These are phyloP conservation scores for Gossypium rotundifolium DNA, from an alignment of 345 rosid species.

Conservation along the genomic window DNA sequence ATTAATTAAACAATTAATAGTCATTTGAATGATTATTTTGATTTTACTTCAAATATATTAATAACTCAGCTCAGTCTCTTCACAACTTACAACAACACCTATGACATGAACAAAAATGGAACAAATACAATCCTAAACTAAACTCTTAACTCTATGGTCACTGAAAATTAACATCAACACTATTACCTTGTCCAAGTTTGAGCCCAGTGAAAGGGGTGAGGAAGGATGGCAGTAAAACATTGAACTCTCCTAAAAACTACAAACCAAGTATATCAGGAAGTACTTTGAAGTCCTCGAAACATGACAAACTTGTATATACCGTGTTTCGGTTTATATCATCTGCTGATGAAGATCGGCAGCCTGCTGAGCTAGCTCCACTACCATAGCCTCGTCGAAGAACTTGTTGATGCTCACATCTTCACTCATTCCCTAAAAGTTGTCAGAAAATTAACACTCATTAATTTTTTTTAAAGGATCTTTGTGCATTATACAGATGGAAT, in stretches of 20 bases:
- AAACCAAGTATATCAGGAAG: not conserved
- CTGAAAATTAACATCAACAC: not conserved
- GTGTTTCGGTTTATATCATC: constrained; percentile 33
- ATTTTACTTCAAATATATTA: no score
- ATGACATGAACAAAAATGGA: no score
- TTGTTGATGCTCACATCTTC: constrained; percentile 84
- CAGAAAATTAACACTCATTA: constrained; percentile 40
- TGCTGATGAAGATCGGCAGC: constrained; percentile 72
- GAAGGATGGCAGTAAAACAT: not conserved
- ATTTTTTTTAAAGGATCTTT: constrained; percentile 15
- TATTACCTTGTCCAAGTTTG: not conserved
- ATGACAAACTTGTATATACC: not conserved
- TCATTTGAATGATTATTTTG: no score
- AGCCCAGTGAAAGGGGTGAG: not conserved
- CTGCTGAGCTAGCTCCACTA: constrained; percentile 74
- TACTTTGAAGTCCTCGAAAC: not conserved
- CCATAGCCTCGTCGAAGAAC: constrained; percentile 78
- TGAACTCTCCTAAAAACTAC: not conserved
- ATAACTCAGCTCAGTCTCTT: no score
- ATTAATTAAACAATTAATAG: no score
- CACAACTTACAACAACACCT: no score
- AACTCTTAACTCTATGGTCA: no score
- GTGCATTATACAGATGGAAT: not conserved
- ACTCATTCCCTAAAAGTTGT: constrained; percentile 56
- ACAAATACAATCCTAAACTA: no score